Base-by-base conservation (phyloP, 208 protist species). In the Wallacemonas sp. region DNA sequence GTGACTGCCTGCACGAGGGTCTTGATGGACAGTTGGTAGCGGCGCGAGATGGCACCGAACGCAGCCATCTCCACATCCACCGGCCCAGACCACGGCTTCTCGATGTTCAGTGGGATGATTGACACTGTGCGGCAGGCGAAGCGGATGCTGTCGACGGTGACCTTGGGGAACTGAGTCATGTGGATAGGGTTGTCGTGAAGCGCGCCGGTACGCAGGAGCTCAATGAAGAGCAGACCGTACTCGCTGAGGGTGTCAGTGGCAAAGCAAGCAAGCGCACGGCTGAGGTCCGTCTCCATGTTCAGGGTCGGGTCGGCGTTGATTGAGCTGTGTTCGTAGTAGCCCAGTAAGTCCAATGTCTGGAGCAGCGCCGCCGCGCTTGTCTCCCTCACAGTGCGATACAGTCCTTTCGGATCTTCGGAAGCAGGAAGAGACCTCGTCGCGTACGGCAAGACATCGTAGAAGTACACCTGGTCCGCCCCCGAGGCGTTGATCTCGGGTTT, bases 261-360 rank as follows among this genome's bases (percentile, higher is more conserved):
- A 57, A 57, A 57, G 50, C 50, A 57, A 0, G 29, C 29, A 12
- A 57, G 50, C 26, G 50, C 50, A 39, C 29, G 38, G 36, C 44
- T 48, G 33, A n/a, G 32, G 2, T 3, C 2, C 10, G 39, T 48
- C 30, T 59, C 48, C 33, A 59, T 48, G 19, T 67, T 53, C 27
- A 46, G 21, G 6, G 44, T 42, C 6, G 38, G 24, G 32, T 53
- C 44, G 5, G n/a, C 34, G 30, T 41, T 12, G 3, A 13, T 24
- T 6, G 50, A 26, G 27, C 60, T 60, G 68, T 87, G 81, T 0
- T 70, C 71, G 37, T 84, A 71, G 46, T 87, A 87, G 17, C 81
- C 81, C 21, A 87, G 73, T 30, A 83, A 45, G 62, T 87, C 81
- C 34, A 87, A 71, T 15, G 62, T 67, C 52, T 88, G 68, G 45